Conservation (phyloP, 2,329 filamentous ascomycete species). For the Sclerotinia glacialis region DNA sequence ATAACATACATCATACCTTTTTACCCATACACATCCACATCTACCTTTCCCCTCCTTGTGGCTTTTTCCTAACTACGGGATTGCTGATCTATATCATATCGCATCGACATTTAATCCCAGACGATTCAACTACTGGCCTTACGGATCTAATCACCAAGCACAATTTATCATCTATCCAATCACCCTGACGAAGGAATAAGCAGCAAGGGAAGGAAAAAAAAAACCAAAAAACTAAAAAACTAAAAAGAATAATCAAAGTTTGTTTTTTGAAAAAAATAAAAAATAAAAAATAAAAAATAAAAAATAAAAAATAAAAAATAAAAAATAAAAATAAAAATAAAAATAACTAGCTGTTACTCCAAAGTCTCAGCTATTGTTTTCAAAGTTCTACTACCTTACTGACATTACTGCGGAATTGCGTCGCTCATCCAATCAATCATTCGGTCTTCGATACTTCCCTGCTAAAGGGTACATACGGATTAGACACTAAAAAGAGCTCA, state of each 20-base stretch:
- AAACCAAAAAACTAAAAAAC: too few relatives aligned
- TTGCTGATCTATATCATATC: slow-evolving; percentile 21
- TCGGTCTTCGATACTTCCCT: background rate
- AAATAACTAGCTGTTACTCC: background rate
- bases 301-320: background rate
- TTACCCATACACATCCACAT: slow-evolving; percentile 7
- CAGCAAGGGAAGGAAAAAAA: background rate
- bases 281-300: background rate
- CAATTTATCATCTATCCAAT: background rate
- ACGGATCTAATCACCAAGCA: slow-evolving; percentile 11
- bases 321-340: background rate
- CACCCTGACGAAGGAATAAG: slow-evolving; percentile 1
- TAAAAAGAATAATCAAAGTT: background rate
- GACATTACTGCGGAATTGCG: slow-evolving; percentile 8
- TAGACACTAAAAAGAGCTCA: slow-evolving; percentile 17
- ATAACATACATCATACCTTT: background rate
- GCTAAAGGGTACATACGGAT: background rate
- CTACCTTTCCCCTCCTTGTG: slow-evolving; percentile 1
- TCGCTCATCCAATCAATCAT: slow-evolving; percentile 1
- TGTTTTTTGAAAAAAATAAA: too few relatives aligned
- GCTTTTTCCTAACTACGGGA: slow-evolving; percentile 6
- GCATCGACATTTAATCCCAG: slow-evolving; percentile 17
- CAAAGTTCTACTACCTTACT: slow-evolving; percentile 1
- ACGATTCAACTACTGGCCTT: background rate
- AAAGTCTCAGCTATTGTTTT: slow-evolving; percentile 14